Evolutionary conservation across 306 rosid genomes (phyloP).

Genomic region (Castanea sativa): DNA sequence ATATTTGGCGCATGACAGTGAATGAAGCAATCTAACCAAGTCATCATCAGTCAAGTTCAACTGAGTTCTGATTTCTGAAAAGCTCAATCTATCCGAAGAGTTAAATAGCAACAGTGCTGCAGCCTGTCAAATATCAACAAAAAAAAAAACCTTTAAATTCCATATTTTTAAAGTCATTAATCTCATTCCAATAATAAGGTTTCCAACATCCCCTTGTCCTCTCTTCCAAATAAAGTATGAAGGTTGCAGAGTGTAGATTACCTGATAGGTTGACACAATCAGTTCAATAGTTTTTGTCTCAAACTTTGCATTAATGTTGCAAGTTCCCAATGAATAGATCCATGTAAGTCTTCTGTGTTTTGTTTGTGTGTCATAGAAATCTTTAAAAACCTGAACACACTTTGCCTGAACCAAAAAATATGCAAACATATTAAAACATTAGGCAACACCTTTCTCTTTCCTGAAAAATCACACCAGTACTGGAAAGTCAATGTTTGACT

Average conservation of each 20-base stretch:
- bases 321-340: conserved; percentile 86
- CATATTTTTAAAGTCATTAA: too few relatives aligned
- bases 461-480: too few relatives aligned
- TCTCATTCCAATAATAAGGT: neutral
- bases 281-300: conserved; percentile 68
- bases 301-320: conserved; percentile 68
- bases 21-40: conserved; percentile 67
- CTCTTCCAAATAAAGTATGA: neutral
- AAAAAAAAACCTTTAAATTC: too few relatives aligned
- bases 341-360: conserved; percentile 80
- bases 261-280: conserved; percentile 84
- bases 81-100: conserved; percentile 67
- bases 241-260: conserved; percentile 5
- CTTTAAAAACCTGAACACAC: conserved; percentile 84
- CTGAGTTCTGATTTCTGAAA: conserved; percentile 72
- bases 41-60: conserved; percentile 72
- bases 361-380: conserved; percentile 57
- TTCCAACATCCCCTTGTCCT: neutral
- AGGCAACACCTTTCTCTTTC: neutral
- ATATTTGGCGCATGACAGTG: conserved; percentile 80
- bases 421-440: neutral
- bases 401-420: conserved; percentile 49
- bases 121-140: conserved; percentile 47
- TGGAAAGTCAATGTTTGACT: too few relatives aligned
- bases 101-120: conserved; percentile 77